A percentile compares a stretch with the other conserved stretches of the same genome.
These are phyloP conservation scores for Meira miltonrushii DNA, from an alignment of 1,284 basidiomycete species.

Conservation along the genomic window DNA sequence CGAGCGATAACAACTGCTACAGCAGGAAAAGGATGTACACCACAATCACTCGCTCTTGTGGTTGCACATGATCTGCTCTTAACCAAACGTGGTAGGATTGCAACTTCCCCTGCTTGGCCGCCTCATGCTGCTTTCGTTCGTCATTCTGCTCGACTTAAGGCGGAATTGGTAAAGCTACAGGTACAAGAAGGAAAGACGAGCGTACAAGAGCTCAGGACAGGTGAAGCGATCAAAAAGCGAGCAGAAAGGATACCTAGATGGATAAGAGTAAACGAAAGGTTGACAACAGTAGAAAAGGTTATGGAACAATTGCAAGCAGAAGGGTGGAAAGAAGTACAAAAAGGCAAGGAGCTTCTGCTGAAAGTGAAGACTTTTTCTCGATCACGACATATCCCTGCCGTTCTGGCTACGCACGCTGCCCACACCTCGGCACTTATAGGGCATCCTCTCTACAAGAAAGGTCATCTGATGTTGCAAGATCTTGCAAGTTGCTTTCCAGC, in stretches of 20 bases:
- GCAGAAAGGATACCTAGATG: constrained; percentile 35
- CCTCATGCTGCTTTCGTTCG: constrained; percentile 54
- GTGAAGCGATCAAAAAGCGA: constrained; percentile 19
- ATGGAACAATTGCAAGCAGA: constrained; percentile 60
- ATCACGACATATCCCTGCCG: constrained; percentile 69
- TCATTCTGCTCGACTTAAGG: constrained; percentile 79
- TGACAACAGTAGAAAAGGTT: constrained; percentile 54
- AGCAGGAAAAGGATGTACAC: constrained; percentile 2
- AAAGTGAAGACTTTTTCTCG: constrained; percentile 54
- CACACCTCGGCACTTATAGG: constrained; percentile 35
- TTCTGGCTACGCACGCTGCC: constrained; percentile 69
- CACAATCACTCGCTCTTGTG: constrained; percentile 33
- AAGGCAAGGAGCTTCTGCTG: constrained; percentile 1
- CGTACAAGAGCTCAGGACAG: constrained; percentile 35
- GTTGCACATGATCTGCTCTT: constrained; percentile 45
- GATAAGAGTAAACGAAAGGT: constrained; percentile 40
- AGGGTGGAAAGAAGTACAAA: constrained; percentile 26
- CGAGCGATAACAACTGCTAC: constrained; percentile 16
- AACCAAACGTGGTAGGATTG: constrained; percentile 30
- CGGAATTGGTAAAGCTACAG: constrained; percentile 78
- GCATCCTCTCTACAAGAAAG: constrained; percentile 61
- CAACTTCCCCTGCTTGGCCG: constrained; percentile 40
- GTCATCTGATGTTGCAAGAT: constrained; percentile 86
- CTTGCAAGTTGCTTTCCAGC: constrained; percentile 97
- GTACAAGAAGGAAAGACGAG: constrained; percentile 54